These are phyloP conservation scores for Cyathus striatus DNA, from an alignment of 768 basidiomycete genomes.

Conservation along the genomic window DNA sequence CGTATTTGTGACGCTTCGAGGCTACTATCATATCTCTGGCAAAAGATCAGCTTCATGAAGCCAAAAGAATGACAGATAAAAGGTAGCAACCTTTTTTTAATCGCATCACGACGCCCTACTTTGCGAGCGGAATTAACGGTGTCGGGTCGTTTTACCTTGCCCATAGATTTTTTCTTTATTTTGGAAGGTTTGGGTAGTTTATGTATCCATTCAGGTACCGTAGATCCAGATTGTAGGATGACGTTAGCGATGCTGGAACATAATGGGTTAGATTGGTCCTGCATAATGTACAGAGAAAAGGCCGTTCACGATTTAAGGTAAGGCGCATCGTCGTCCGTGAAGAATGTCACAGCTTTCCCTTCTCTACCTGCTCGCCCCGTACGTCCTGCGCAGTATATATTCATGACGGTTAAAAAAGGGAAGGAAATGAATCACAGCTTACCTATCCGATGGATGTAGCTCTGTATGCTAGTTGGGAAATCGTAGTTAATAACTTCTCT, in stretches of 20 bases:
- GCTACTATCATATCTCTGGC: constrained; percentile 74
- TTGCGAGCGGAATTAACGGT: constrained; percentile 65
- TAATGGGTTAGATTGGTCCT: background rate
- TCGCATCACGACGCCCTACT: constrained; percentile 64
- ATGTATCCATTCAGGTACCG: constrained; percentile 93
- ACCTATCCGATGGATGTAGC: constrained; percentile 96
- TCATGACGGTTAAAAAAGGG: background rate
- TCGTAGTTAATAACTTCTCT: constrained; percentile 95
- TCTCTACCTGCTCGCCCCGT: constrained; percentile 92
- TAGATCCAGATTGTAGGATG: constrained; percentile 86
- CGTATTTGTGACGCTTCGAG: constrained; percentile 57
- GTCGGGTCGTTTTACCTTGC: constrained; percentile 77
- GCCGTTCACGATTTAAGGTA: constrained; percentile 78
- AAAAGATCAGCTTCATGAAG: background rate
- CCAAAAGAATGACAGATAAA: background rate
- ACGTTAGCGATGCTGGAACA: constrained; percentile 86
- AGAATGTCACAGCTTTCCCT: constrained; percentile 93
- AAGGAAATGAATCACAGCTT: constrained; percentile 2
- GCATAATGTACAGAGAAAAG: background rate
- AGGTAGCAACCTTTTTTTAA: constrained; percentile 59
- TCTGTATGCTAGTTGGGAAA: constrained; percentile 93
- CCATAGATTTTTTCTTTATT: constrained; percentile 80
- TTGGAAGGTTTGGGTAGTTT: constrained; percentile 92
- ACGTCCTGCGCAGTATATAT: constrained; percentile 52
- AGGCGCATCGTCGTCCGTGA: constrained; percentile 89